A percentile compares a stretch with the other conserved stretches of the same genome.
phyloP scores from a whole-genome alignment of 1,284 basidiomycete genomes.

The Heterobasidion parviporum region DNA sequence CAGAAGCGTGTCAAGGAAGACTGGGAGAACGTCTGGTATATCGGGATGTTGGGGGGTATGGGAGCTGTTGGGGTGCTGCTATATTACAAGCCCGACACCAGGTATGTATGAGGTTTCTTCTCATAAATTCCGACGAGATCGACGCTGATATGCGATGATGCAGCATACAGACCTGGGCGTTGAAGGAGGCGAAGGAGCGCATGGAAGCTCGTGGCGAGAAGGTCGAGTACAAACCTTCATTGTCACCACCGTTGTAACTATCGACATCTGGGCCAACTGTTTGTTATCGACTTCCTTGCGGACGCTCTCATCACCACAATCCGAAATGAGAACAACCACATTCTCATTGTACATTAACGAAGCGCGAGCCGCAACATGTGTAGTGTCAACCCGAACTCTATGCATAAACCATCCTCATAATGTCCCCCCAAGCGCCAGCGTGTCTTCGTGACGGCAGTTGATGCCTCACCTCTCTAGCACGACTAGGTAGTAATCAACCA shows the following conservation, averaged over 20 bases:
- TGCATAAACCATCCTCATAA: no score
- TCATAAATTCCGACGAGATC: no score
- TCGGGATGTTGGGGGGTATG: conserved; percentile 89
- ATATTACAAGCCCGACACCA: conserved; percentile 95
- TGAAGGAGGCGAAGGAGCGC: conserved; percentile 79
- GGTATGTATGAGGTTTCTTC: conserved; percentile 42
- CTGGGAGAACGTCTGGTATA: conserved; percentile 86
- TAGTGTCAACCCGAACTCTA: background rate
- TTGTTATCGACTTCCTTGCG: background rate
- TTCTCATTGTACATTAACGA: background rate
- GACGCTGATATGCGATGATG: background rate
- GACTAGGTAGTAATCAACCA: background rate
- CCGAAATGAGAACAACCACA: background rate
- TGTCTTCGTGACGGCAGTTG: conserved; percentile 20
- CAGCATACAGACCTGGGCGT: conserved; percentile 86
- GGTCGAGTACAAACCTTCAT: conserved; percentile 63
- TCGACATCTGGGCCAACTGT: conserved; percentile 2
- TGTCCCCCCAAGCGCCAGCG: background rate
- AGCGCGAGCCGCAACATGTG: background rate
- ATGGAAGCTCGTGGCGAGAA: conserved; percentile 87
- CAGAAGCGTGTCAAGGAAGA: conserved; percentile 81
- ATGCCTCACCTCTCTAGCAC: conserved; percentile 15
- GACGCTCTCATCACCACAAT: background rate
- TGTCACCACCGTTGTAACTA: background rate
- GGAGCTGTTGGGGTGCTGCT: conserved; percentile 68